phyloP scores from a whole-genome alignment of 2,329 filamentous ascomycete species.

The Cryoendolithus antarcticus region DNA sequence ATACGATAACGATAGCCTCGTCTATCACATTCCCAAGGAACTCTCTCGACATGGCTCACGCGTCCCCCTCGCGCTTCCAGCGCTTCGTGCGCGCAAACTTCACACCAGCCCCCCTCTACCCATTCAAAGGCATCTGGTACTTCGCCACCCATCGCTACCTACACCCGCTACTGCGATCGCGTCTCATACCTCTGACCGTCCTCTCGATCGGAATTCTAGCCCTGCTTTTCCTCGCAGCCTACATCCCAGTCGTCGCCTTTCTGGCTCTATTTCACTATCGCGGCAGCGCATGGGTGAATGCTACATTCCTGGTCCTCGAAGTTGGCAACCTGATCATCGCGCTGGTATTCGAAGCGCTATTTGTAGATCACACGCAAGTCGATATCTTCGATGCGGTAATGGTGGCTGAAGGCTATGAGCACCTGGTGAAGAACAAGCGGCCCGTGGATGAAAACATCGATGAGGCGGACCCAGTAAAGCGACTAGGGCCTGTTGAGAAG shows the following conservation, averaged over 20 bases:
- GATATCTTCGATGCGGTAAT: constrained; percentile 74
- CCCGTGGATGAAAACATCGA: constrained; percentile 57
- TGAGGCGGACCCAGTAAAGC: constrained; percentile 61
- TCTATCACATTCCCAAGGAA: no score
- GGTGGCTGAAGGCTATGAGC: constrained; percentile 58
- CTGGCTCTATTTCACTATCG: constrained; percentile 76
- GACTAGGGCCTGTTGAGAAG: constrained; percentile 68
- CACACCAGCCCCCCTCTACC: constrained; percentile 22
- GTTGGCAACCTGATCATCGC: constrained; percentile 51
- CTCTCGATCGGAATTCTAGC: constrained; percentile 73
- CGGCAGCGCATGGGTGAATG: constrained; percentile 77
- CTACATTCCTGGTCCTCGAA: constrained; percentile 67
- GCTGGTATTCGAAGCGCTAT: constrained; percentile 39
- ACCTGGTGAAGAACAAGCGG: constrained; percentile 49
- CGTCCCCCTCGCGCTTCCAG: not conserved
- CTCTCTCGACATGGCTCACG: no score
- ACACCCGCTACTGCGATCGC: constrained; percentile 66
- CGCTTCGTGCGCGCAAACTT: constrained; percentile 22
- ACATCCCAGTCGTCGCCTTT: constrained; percentile 79
- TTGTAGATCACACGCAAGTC: constrained; percentile 60
- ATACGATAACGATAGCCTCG: no score
- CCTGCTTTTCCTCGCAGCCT: constrained; percentile 79
- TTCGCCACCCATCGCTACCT: constrained; percentile 66
- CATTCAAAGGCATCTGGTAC: constrained; percentile 58
- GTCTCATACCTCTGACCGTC: constrained; percentile 67